Base-by-base conservation (phyloP, 768 basidiomycete species). In the Tricholoma flavovirens region DNA sequence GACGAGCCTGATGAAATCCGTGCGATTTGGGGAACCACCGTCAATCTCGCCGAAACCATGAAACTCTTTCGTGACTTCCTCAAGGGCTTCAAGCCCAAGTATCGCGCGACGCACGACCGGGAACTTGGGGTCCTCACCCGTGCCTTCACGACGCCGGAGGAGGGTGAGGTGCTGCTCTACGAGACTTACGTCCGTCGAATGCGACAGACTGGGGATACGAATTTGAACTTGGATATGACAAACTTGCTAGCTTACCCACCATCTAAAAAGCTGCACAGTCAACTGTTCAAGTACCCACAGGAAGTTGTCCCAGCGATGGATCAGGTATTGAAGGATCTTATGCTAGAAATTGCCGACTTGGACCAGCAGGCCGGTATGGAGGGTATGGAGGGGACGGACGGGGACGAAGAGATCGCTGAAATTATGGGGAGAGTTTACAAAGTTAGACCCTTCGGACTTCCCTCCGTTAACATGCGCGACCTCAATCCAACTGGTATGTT, bases 251-350 rank as follows among this genome's bases (percentile, higher is more conserved):
- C 95, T 2, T 99, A 90, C 69, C 90, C 93, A 0, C 83, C 87
- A 10, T 83, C 83, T 56, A 86, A 82, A 66, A 97, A 93, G 69
- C 76, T 99, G 14, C 83, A 92, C 66, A 75, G 75, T 17, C 93
- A 97, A 66, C 81, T 99, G 4, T 71, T 85, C 58, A 94, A 93
- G 65, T 98, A 97, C 71, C 97, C 97, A 0, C 95, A 98, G 69
- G 97, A 99, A 77, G 87, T 98, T 48, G 81, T 99, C 49, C 96
- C 97, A 1, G 92, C 91, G 21, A 94, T 98, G 89, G 97, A 99
- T 77, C 92, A 96, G 64, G 87, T 93, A 0, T 73, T 98, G 62
- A 94, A 95, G 71, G 96, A 98, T 66, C 74, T 90, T 50, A 90
- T 98, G 89, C 72, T 98, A 52, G 90, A 93, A 62, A 67, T 89